These are phyloP conservation scores for Alternaria sp. DNA, from an alignment of 2,329 filamentous ascomycete genomes.

Conservation along the genomic window DNA sequence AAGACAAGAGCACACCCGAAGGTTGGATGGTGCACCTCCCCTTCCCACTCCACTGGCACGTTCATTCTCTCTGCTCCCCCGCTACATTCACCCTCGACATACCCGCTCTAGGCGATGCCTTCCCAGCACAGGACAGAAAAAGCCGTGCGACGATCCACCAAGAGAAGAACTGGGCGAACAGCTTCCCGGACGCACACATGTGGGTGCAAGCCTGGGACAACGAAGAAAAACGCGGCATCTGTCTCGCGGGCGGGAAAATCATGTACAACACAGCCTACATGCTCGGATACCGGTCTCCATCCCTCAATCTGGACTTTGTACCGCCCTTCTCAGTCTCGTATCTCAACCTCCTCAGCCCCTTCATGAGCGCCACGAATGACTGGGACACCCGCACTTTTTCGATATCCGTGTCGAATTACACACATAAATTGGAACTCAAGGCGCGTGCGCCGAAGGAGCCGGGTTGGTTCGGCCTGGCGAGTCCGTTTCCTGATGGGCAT, in stretches of 20 bases:
- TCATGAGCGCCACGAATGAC: conserved; percentile 51
- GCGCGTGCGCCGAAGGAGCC: conserved; percentile 51
- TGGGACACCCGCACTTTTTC: conserved; percentile 51
- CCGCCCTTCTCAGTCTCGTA: conserved; percentile 53
- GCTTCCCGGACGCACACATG: conserved; percentile 53
- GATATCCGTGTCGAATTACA: conserved; percentile 48
- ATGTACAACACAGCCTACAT: conserved; percentile 53
- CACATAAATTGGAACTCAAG: conserved; percentile 50
- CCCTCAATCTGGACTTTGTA: conserved; percentile 50
- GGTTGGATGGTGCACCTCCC: conserved; percentile 54
- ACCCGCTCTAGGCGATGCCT: conserved; percentile 30
- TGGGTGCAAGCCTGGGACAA: conserved; percentile 43
- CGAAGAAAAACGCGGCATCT: conserved; percentile 28
- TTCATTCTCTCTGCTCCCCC: conserved; percentile 54
- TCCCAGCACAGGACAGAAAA: conserved; percentile 29
- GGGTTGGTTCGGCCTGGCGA: conserved; percentile 54
- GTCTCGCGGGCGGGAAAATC: conserved; percentile 44
- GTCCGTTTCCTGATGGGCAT: conserved; percentile 57
- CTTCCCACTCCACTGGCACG: conserved; percentile 60
- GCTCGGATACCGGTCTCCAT: conserved; percentile 53
- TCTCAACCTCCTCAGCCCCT: conserved; percentile 46
- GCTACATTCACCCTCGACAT: conserved; percentile 51
- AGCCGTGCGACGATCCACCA: conserved; percentile 54
- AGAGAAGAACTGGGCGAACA: conserved; percentile 60
- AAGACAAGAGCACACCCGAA: conserved; percentile 51